A percentile compares a stretch with the other conserved stretches of the same genome.
Conservation (phyloP, 2,329 filamentous ascomycete genomes). For the Colletotrichum trifolii region DNA sequence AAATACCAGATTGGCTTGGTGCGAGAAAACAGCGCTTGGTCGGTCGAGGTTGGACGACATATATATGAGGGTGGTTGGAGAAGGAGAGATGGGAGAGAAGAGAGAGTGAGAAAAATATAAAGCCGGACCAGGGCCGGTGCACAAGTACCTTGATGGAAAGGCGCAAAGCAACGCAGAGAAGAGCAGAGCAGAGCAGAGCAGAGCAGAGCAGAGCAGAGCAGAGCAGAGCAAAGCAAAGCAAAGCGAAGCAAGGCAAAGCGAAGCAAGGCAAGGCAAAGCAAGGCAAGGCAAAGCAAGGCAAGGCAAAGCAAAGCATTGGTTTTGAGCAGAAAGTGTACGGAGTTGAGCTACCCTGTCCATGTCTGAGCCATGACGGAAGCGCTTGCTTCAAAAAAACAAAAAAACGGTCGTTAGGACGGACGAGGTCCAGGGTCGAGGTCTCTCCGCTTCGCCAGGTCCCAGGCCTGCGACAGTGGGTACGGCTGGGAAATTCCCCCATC, state of each 20-base stretch:
- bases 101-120: background rate
- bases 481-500: conserved; percentile 37
- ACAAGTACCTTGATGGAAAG: background rate
- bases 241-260: conserved; percentile 12
- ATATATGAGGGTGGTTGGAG: conserved; percentile 34
- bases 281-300: background rate
- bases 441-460: conserved; percentile 36
- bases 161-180: conserved; percentile 17
- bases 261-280: too few species aligned
- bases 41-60: conserved; percentile 31
- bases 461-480: conserved; percentile 39
- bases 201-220: conserved; percentile 14
- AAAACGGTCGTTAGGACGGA: conserved; percentile 38
- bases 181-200: conserved; percentile 20
- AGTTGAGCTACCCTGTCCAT: conserved; percentile 37
- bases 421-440: conserved; percentile 37
- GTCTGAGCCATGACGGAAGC: conserved; percentile 40
- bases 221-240: conserved; percentile 21
- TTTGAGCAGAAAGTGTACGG: conserved; percentile 35
- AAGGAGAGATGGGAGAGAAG: conserved; percentile 25
- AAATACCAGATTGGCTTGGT: conserved; percentile 3
- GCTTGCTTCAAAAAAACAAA: conserved; percentile 35
- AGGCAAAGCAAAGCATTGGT: conserved; percentile 34
- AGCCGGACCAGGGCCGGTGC: background rate
- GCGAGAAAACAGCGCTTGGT: conserved; percentile 2